These are phyloP conservation scores for Ambrosiella xylebori DNA, from an alignment of 2,329 filamentous ascomycete genomes.

Conservation along the genomic window DNA sequence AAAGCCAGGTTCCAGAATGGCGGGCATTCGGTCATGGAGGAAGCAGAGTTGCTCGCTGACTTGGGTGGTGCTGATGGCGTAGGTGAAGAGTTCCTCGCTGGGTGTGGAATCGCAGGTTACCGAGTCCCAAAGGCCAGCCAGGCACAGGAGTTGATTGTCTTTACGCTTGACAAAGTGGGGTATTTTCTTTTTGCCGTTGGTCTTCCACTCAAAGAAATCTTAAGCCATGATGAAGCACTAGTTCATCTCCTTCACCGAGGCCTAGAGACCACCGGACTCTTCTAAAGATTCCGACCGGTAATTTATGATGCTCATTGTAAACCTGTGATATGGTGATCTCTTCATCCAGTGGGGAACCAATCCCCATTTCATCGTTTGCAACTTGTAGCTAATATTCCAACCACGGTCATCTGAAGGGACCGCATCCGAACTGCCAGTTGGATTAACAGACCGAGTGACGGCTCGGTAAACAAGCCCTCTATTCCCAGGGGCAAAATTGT, in stretches of 20 bases:
- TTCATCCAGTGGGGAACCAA: conserved; percentile 90
- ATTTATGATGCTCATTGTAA: conserved; percentile 80
- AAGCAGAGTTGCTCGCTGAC: conserved; percentile 71
- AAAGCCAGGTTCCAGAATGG: conserved; percentile 65
- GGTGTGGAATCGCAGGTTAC: conserved; percentile 55
- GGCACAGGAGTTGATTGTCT: conserved; percentile 70
- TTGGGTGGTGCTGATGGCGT: conserved; percentile 83
- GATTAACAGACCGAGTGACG: not conserved
- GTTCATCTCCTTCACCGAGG: conserved; percentile 74
- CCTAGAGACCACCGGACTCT: conserved; percentile 72
- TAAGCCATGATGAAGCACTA: conserved; percentile 76
- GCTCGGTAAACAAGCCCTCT: conserved; percentile 75
- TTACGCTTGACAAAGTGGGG: conserved; percentile 71
- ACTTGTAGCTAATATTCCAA: conserved; percentile 38
- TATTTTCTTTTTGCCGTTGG: conserved; percentile 63
- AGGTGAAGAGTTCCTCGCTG: conserved; percentile 62
- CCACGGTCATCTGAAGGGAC: not conserved
- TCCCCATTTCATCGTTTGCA: conserved; percentile 94
- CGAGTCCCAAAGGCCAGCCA: conserved; percentile 85
- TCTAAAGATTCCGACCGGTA: conserved; percentile 77
- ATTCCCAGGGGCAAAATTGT: conserved; percentile 85
- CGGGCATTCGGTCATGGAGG: conserved; percentile 89
- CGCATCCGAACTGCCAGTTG: conserved; percentile 26
- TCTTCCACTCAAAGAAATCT: conserved; percentile 94
- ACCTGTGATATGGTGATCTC: conserved; percentile 57